Evolutionary conservation across 768 basidiomycete genomes (phyloP), one percentile per base, ranked within the genome.

Genomic region (Rhizopogon rudus): DNA sequence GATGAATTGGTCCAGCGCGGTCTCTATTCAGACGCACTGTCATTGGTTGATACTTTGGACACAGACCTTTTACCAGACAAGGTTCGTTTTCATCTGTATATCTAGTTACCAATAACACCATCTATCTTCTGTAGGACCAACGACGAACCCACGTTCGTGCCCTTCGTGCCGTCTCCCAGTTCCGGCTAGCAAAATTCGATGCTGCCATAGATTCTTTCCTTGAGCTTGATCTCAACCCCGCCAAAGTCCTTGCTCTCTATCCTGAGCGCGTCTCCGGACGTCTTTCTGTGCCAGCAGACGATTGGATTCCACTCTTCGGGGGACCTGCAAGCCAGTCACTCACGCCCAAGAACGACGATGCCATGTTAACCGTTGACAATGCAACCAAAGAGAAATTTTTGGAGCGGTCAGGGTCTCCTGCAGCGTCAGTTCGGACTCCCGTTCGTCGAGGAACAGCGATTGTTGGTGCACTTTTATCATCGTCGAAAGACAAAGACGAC

Each of bases 161-260:
- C 2, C 77, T 98, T 17, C 80, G 90, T 51, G 93, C 93, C 0
- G 86, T 97, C 0, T 76, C 87, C 0, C 81, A 87, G 56, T 95
- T 95, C 70, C 78, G 81, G 3, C 71, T 76, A 7, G 80, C 78
- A 7, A 78, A 84, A 55, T 95, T 83, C 63, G 86, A 89, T 57
- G 71, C 75, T 1, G 94, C 96, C 1, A 87, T 98, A 54, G 86
- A 97, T 65, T 81, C 85, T 0, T 94, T 98, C 68, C 80, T 94
- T 46, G 83, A 88, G 41, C 84, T 96, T 41, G 88, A 98, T 60
- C 76, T 94, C 61, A 95, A 95, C 63, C 97, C 97, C 0, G 92
- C 95, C 0, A 93, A 94, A 64, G 91, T 99, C 3, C 79, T 98
- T 20, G 88, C 94, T 1, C 73, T 98, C 6, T 99, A 92, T 68